Evolutionary conservation across 805 yeast species (phyloP).

Genomic region (Ascoidea asiatica): DNA sequence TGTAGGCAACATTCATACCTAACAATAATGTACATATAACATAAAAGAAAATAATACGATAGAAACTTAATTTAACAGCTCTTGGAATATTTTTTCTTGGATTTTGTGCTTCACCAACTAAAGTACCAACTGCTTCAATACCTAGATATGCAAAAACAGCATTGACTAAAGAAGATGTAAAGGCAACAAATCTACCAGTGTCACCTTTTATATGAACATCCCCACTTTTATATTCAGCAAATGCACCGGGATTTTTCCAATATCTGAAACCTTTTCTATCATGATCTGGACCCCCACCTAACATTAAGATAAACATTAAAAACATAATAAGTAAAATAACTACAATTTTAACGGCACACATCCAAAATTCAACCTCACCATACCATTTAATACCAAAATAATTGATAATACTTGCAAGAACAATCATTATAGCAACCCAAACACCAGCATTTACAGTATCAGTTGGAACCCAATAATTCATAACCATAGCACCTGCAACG

Average conservation of each 20-base stretch:
- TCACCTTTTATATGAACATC: conserved; percentile 30
- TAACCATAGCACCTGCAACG: conserved; percentile 39
- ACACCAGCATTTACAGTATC: conserved; percentile 29
- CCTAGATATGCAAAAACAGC: conserved; percentile 64
- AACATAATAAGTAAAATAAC: conserved; percentile 57
- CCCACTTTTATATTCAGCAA: conserved; percentile 30
- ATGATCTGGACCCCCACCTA: conserved; percentile 70
- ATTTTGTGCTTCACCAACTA: conserved; percentile 51
- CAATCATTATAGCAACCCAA: conserved; percentile 37
- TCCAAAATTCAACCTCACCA: conserved; percentile 37
- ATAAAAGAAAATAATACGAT: conserved; percentile 19
- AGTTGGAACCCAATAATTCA: conserved; percentile 36
- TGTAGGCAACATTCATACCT: conserved; percentile 21
- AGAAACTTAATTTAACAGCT: conserved; percentile 20
- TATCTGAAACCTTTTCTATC: conserved; percentile 63
- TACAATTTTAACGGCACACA: conserved; percentile 49
- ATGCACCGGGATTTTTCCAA: conserved; percentile 63
- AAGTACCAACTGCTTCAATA: conserved; percentile 54
- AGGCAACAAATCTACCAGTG: conserved; percentile 47
- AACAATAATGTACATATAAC: conserved; percentile 19
- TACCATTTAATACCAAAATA: conserved; percentile 31
- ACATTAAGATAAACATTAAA: conserved; percentile 46
- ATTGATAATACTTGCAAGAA: conserved; percentile 28
- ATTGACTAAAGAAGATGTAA: conserved; percentile 46
- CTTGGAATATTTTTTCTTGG: conserved; percentile 21